phyloP scores from a whole-genome alignment of 306 rosid species.

The Cucurbita argyrosperma region DNA sequence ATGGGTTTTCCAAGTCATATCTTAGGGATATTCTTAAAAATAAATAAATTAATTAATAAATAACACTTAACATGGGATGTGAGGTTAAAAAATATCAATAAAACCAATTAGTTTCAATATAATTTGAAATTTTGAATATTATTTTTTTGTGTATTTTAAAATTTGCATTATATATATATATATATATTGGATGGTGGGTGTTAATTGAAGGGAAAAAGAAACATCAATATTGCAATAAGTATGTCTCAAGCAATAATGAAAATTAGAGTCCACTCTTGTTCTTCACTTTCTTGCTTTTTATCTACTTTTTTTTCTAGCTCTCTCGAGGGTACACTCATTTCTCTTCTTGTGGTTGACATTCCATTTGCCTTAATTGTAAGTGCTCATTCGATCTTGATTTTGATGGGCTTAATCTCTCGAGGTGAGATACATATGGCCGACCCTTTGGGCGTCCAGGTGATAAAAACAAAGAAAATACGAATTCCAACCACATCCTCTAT shows the following conservation, averaged over 20 bases:
- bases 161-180: background rate
- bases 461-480: no score
- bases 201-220: background rate
- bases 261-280: background rate
- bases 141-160: background rate
- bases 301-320: background rate
- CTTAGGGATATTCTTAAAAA: background rate
- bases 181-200: background rate
- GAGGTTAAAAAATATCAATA: no score
- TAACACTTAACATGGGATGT: no score
- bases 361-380: background rate
- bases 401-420: background rate
- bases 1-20: no score
- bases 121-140: no score
- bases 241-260: background rate
- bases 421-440: no score
- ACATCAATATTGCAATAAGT: background rate
- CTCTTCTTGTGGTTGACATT: background rate
- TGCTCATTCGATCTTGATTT: background rate
- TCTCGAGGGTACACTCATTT: background rate
- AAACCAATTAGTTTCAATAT: no score
- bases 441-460: no score
- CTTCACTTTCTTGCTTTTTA: background rate
- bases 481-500: background rate
- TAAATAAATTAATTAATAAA: background rate